A percentile compares a stretch with the other conserved stretches of the same genome.
Conservation (phyloP, 257 asterid species). For the Fraxinus excelsior region DNA sequence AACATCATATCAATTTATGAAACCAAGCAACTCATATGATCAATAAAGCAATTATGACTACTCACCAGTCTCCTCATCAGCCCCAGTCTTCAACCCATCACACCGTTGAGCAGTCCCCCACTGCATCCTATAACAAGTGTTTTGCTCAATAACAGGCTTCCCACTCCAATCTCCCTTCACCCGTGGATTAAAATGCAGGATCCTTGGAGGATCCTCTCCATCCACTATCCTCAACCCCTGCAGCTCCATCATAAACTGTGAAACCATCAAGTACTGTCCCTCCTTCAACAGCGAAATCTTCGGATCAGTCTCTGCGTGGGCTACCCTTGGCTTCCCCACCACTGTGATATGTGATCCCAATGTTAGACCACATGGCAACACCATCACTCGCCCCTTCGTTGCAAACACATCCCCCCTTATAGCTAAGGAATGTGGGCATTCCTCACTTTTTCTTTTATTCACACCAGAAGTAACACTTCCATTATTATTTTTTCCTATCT, state of each 20-base stretch:
- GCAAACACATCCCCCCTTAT: constrained; percentile 54
- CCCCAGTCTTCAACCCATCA: constrained; percentile 86
- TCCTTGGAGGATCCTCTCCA: constrained; percentile 92
- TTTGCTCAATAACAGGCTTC: constrained; percentile 87
- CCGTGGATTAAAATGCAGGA: constrained; percentile 81
- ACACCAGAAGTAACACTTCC: constrained; percentile 4
- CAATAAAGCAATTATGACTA: constrained; percentile 1
- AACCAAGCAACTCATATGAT: constrained; percentile 16
- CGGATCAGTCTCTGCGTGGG: constrained; percentile 73
- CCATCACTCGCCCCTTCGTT: constrained; percentile 53
- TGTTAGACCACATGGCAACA: constrained; percentile 84
- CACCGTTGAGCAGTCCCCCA: constrained; percentile 93
- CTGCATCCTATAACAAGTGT: constrained; percentile 93
- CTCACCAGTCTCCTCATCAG: constrained; percentile 94
- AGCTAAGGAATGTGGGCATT: constrained; percentile 69
- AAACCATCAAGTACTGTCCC: constrained; percentile 82
- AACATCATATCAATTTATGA: constrained; percentile 12
- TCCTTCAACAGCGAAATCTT: constrained; percentile 74
- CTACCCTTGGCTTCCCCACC: constrained; percentile 71
- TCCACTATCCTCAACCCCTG: constrained; percentile 90
- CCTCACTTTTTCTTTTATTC: constrained; percentile 29
- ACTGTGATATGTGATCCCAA: constrained; percentile 84
- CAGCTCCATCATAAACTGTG: constrained; percentile 92
- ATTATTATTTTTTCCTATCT: constrained; percentile 22
- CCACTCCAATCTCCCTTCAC: constrained; percentile 97